Evolutionary conservation across 2,329 filamentous ascomycete species (phyloP), one percentile per base, ranked within the genome.

Genomic region (Pseudogymnoascus sp.): DNA sequence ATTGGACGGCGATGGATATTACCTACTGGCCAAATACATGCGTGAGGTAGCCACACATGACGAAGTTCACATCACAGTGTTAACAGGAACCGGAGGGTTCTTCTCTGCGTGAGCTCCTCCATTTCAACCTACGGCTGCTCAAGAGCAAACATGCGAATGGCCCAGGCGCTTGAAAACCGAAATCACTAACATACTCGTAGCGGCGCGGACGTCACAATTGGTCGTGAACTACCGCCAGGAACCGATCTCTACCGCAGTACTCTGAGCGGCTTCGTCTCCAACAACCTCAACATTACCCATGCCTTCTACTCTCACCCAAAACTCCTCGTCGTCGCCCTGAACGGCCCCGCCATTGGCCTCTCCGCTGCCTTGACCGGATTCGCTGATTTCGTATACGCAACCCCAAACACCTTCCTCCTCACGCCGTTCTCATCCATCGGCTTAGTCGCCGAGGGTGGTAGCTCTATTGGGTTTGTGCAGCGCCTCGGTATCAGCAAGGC

Each of bases 241-340:
- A 66, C 66, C 62, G 76, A 80, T 62, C 64, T 72, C 5, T 78
- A 80, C 70, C 72, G 73, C 60, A 79, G 84, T 68, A 87, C 85
- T 78, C 83, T 95, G 36, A 80, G 82, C 60, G 79, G 73, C 71
- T 96, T 97, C 76, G 88, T 91, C 9, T 80, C 88, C 68, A 88
- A 89, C 80, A 97, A 97, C 80, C 84, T 97, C 62, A 90, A 96
- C 81, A 84, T 91, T 70, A 94, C 92, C 2, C 88, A 91, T 69
- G 88, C 91, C 69, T 96, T 97, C 79, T 92, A 94, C 79, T 87
- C 86, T 12, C 94, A 97, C 77, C 90, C 92, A 69, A 97, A 97
- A 78, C 89, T 97, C 76, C 89, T 97, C 23, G 84, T 97, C 64
- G 87, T 88, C 0, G 94, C 91, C 0, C 86, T 97, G 67, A 97